Evolutionary conservation across 176 grass and related monocot species (phyloP).

Genomic region (maize (Zea mays)): Zm-B73-REFERENCE-NAM-5.0 NC_050098.1:212046001-212046500

Average conservation of each 20-base stretch:
- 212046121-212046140: constrained; percentile 27
- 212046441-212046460: too few relatives aligned
- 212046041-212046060: too few relatives aligned
- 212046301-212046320: not conserved
- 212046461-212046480: too few relatives aligned
- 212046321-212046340: too few relatives aligned
- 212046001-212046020: not conserved
- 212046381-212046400: too few relatives aligned
- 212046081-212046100: not conserved
- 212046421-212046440: too few relatives aligned
- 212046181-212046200: constrained; percentile 25
- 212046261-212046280: not conserved
- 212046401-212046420: too few relatives aligned
- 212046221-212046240: not conserved
- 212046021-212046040: too few relatives aligned
- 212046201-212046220: not conserved
- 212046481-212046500: too few relatives aligned
- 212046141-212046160: not conserved
- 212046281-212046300: not conserved
- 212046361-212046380: not conserved
- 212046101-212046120: not conserved
- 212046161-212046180: constrained; percentile 30
- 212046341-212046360: not conserved
- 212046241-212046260: not conserved
- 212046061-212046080: too few relatives aligned